These are phyloP conservation scores for Neurospora sp. DNA, from an alignment of 2,329 filamentous ascomycete genomes.

Conservation along the genomic window DNA sequence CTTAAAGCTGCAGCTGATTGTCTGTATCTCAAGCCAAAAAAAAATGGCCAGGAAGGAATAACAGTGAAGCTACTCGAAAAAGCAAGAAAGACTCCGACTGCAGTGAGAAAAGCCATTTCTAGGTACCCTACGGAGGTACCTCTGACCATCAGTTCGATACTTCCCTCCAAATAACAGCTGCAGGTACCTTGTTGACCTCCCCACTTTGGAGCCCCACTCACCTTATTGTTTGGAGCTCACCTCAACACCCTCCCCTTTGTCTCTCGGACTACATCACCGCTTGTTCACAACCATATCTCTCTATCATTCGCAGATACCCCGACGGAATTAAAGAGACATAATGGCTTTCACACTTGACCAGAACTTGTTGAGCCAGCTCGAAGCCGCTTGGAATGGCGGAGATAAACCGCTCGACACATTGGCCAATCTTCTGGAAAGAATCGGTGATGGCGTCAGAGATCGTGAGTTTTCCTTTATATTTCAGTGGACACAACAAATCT, in stretches of 20 bases:
- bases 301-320: not conserved
- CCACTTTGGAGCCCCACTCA: not conserved
- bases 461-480: conserved; percentile 6
- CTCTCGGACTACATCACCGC: not conserved
- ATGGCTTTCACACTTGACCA: conserved; percentile 3
- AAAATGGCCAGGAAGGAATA: not conserved
- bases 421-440: conserved; percentile 6
- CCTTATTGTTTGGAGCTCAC: not conserved
- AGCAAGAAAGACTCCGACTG: not conserved
- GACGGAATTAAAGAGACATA: not conserved
- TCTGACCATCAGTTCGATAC: not conserved
- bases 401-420: not conserved
- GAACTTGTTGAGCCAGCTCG: not conserved
- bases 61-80: not conserved
- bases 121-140: not conserved
- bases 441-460: conserved; percentile 16
- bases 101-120: not conserved
- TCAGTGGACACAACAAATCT: not conserved
- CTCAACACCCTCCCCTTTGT: not conserved
- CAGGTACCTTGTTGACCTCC: not conserved
- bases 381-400: not conserved
- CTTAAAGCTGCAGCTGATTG: not conserved
- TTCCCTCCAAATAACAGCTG: not conserved
- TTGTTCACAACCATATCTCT: not conserved
- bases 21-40: not conserved